Evolutionary conservation across 352 stramenopile genomes (phyloP).

Genomic region (Pythium inflatum): DNA sequence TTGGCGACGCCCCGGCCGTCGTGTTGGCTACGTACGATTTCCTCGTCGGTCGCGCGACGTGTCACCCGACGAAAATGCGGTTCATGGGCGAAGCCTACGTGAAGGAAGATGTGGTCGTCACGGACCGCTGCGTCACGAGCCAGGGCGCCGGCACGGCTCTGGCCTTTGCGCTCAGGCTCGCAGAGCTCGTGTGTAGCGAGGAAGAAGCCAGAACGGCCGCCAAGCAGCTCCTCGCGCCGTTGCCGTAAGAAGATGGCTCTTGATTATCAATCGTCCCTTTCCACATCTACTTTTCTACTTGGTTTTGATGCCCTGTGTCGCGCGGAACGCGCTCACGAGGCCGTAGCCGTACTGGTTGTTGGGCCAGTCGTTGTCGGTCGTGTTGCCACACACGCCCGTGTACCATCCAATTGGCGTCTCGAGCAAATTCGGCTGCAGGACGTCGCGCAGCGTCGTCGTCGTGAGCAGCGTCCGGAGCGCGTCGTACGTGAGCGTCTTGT

Average conservation of each 20-base stretch:
- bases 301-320: slow-evolving; percentile 11
- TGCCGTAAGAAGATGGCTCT: slow-evolving; percentile 17
- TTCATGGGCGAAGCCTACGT: slow-evolving; percentile 54
- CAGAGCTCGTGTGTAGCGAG: slow-evolving; percentile 57
- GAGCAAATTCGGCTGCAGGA: slow-evolving; percentile 19
- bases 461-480: slow-evolving; percentile 12
- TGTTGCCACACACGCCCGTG: slow-evolving; percentile 30
- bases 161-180: slow-evolving; percentile 55
- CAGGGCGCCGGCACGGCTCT: slow-evolving; percentile 55
- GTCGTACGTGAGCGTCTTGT: slow-evolving; percentile 24
- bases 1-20: slow-evolving; percentile 48
- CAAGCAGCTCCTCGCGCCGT: slow-evolving; percentile 42
- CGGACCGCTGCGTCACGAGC: slow-evolving; percentile 63
- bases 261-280: background rate
- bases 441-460: slow-evolving; percentile 13
- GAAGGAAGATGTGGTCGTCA: slow-evolving; percentile 61
- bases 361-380: slow-evolving; percentile 33
- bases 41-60: slow-evolving; percentile 53
- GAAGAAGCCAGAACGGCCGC: slow-evolving; percentile 45
- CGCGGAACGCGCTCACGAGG: slow-evolving; percentile 18
- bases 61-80: slow-evolving; percentile 42
- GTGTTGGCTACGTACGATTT: slow-evolving; percentile 55
- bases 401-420: slow-evolving; percentile 24
- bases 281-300: background rate
- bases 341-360: slow-evolving; percentile 36